Percentiles rank a stretch among this genome's conserved stretches.
These are phyloP conservation scores for Fusarium duplospermum DNA, from an alignment of 2,329 filamentous ascomycete species.

Conservation along the genomic window DNA sequence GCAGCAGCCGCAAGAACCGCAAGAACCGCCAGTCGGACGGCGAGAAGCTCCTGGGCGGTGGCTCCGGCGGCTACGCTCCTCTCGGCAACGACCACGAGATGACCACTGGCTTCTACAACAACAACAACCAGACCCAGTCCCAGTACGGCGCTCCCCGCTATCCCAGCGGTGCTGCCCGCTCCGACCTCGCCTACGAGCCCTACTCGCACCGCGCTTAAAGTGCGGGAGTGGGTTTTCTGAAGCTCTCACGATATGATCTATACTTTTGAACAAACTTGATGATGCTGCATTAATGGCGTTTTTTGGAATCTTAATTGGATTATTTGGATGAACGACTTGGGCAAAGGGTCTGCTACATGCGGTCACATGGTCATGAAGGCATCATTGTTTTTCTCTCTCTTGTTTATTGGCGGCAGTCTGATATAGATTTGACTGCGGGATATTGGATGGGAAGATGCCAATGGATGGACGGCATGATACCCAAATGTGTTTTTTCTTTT, in stretches of 20 bases:
- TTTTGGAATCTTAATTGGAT: conserved; percentile 29
- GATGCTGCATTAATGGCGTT: conserved; percentile 46
- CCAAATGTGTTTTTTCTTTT: conserved; percentile 20
- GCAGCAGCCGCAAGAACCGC: conserved; percentile 48
- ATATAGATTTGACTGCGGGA: conserved; percentile 19
- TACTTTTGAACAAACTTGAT: conserved; percentile 35
- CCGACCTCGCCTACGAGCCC: conserved; percentile 72
- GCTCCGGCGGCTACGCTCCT: conserved; percentile 54
- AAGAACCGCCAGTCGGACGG: conserved; percentile 51
- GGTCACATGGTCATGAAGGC: conserved; percentile 23
- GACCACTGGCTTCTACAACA: conserved; percentile 53
- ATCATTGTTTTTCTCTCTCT: background rate
- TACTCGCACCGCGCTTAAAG: conserved; percentile 68
- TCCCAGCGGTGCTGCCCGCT: conserved; percentile 56
- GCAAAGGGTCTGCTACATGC: conserved; percentile 10
- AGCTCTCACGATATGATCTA: conserved; percentile 30
- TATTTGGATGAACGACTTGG: conserved; percentile 17
- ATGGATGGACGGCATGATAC: conserved; percentile 39
- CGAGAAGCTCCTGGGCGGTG: conserved; percentile 64
- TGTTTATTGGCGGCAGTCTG: conserved; percentile 11
- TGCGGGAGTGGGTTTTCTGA: background rate
- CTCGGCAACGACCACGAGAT: conserved; percentile 51
- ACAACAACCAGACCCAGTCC: conserved; percentile 46
- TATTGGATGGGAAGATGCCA: conserved; percentile 29
- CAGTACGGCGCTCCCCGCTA: conserved; percentile 53